phyloP scores from a whole-genome alignment of 2,329 filamentous ascomycete genomes.

The Colletotrichum cuscutae region DNA sequence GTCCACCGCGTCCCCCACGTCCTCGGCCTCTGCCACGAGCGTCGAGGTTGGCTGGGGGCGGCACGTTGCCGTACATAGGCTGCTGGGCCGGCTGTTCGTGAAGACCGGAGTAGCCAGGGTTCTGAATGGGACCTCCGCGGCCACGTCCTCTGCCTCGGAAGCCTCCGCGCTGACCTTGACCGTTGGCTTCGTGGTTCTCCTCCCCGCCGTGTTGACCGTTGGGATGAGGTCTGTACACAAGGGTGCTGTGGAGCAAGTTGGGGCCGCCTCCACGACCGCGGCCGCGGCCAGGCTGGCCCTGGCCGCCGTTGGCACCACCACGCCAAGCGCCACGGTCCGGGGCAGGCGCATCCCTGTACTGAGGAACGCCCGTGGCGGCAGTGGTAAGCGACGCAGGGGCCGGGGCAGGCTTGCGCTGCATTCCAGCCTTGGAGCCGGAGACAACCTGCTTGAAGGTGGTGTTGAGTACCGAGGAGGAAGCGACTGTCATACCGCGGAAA shows the following conservation, averaged over 20 bases:
- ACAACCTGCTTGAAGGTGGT: constrained; percentile 84
- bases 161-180: constrained; percentile 38
- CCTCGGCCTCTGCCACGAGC: constrained; percentile 52
- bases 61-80: constrained; percentile 62
- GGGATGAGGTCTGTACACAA: constrained; percentile 60
- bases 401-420: constrained; percentile 61
- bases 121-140: constrained; percentile 27
- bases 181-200: constrained; percentile 43
- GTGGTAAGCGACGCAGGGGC: constrained; percentile 63
- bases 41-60: constrained; percentile 69
- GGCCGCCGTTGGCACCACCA: constrained; percentile 60
- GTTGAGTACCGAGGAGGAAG: constrained; percentile 89
- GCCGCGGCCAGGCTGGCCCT: constrained; percentile 45
- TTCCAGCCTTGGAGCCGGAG: constrained; percentile 68
- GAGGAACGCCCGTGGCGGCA: constrained; percentile 66
- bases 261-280: constrained; percentile 48
- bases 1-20: constrained; percentile 40
- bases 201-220: constrained; percentile 43
- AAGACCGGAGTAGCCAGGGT: constrained; percentile 24
- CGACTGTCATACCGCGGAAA: constrained; percentile 94
- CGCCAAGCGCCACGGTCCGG: constrained; percentile 67
- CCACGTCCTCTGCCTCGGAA: constrained; percentile 32
- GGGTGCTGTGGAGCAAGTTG: constrained; percentile 60
- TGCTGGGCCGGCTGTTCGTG: constrained; percentile 37
- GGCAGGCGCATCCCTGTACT: constrained; percentile 68